Evolutionary conservation across 73 alveolate genomes (phyloP).

Genomic region (Paraurostyla sp.): DNA sequence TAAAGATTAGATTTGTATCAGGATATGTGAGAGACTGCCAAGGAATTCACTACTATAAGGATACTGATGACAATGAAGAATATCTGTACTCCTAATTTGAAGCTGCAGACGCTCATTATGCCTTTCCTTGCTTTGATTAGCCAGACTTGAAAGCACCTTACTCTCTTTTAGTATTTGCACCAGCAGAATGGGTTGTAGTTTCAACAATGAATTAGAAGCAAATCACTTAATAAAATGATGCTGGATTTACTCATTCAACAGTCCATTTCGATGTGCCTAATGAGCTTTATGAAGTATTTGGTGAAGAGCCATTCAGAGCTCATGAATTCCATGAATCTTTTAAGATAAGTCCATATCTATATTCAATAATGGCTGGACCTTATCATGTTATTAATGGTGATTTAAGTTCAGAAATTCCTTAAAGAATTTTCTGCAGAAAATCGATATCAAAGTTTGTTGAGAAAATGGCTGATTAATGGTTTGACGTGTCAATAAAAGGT

Average conservation of each 20-base stretch:
- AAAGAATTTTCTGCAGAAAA: slow-evolving; percentile 92
- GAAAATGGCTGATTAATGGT: slow-evolving; percentile 88
- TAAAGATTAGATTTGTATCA: slow-evolving; percentile 64
- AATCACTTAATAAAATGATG: slow-evolving; percentile 45
- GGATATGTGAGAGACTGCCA: slow-evolving; percentile 84
- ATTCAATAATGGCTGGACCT: slow-evolving; percentile 98
- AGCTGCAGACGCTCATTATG: slow-evolving; percentile 94
- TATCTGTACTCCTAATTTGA: slow-evolving; percentile 96
- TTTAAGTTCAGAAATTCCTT: slow-evolving; percentile 86
- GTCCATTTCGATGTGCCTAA: neutral
- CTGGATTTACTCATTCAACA: neutral
- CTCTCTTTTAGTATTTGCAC: slow-evolving; percentile 84
- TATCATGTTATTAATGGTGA: slow-evolving; percentile 80
- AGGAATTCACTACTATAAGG: slow-evolving; percentile 95
- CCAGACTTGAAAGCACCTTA: slow-evolving; percentile 97
- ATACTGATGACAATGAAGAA: slow-evolving; percentile 91
- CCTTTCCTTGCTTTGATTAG: slow-evolving; percentile 98
- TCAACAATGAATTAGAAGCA: slow-evolving; percentile 81
- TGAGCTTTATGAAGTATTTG: slow-evolving; percentile 37
- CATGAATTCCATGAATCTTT: slow-evolving; percentile 86
- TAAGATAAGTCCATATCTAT: slow-evolving; percentile 91
- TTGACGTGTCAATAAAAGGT: slow-evolving; percentile 93
- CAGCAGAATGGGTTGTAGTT: slow-evolving; percentile 90
- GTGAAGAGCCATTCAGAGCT: slow-evolving; percentile 55
- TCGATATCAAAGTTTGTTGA: slow-evolving; percentile 82